These are phyloP conservation scores for Phlyctochytrium bullatum DNA, from an alignment of 192 early-diverging fungal genomes.

Conservation along the genomic window DNA sequence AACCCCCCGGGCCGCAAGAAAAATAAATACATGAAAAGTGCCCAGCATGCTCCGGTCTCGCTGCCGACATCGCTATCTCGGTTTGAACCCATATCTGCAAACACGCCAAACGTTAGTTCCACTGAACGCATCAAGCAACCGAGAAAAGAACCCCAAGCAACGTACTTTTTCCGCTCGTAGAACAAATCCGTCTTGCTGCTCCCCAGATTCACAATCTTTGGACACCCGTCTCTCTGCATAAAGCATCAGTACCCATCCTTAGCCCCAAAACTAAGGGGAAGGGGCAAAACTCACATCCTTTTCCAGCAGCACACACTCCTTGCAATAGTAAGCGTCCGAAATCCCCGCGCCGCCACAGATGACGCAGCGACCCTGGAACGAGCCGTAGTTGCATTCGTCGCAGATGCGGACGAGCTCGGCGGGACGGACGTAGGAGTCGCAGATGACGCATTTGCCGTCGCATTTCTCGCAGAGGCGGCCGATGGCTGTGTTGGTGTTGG, in stretches of 20 bases:
- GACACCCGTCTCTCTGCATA: conserved; percentile 85
- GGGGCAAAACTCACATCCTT: conserved; percentile 69
- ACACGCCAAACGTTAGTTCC: background rate
- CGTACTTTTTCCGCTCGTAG: conserved; percentile 92
- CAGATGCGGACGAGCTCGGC: conserved; percentile 88
- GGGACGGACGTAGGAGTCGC: conserved; percentile 92
- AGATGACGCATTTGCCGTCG: conserved; percentile 95
- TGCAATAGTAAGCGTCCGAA: conserved; percentile 94
- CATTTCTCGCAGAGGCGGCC: conserved; percentile 80
- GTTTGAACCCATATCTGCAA: conserved; percentile 7
- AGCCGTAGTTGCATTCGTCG: conserved; percentile 96
- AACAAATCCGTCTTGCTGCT: conserved; percentile 87
- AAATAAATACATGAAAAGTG: too few relatives aligned
- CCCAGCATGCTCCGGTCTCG: too few relatives aligned
- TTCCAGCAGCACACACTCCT: conserved; percentile 83
- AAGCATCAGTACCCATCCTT: background rate
- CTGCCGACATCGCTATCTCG: conserved; percentile 1
- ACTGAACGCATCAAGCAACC: background rate
- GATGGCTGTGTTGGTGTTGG: conserved; percentile 55
- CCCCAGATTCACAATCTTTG: conserved; percentile 96
- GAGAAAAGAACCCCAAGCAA: background rate
- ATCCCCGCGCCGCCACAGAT: conserved; percentile 86
- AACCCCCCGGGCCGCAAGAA: too few relatives aligned
- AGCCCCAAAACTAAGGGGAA: background rate
- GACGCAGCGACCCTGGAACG: conserved; percentile 85